Evolutionary conservation across 352 stramenopile species (phyloP), one percentile per base, ranked within the genome.

Genomic region (Phytophthora aleatoria): DNA sequence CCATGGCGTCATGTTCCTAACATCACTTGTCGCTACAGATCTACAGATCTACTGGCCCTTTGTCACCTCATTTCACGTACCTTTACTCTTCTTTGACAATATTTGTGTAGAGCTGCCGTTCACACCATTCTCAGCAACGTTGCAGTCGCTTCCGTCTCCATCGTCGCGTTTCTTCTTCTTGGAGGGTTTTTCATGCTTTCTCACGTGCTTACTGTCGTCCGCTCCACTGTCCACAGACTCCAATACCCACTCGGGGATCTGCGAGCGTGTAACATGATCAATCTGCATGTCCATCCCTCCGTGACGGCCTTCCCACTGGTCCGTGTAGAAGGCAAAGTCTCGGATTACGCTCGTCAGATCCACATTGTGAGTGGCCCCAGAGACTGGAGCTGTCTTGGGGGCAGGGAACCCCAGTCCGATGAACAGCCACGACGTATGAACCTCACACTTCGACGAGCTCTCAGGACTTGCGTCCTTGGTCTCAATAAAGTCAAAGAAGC

Each of bases 211-310:
- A n/a, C 60, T 65, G 57, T 76, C 58, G 15, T 52, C 55, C 26
- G 50, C 58, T 12, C 54, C 43, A 42, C 52, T 67, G 51, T 78
- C 45, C 12, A 69, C 68, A 6, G 76, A 80, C 36, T 90, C 56
- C 0, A 86, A 33, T 9, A 95, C 74, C 87, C 87, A 95, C 15
- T 80, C 51, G 0, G 85, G 85, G 39, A 95, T 75, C 35, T 87
- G 55, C 0, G 61, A 48, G 2, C 76, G 73, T 15, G 68, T 79
- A 47, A 94, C 55, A 62, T 95, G 83, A 49, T 94, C 74, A 16
- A 95, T 81, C 54, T 88, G 74, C 55, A 95, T 80, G 61, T 95
- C 87, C 87, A 94, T 95, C n/a, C 79, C 81, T 2, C 68, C 71
- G n/a, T 77, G 71, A 44, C 85, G 81, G 45, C 85, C 67, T 16